Percentiles rank a stretch among this genome's conserved stretches.
phyloP scores from a whole-genome alignment of 2,329 filamentous ascomycete genomes.

The Waltergamsia citrina region DNA sequence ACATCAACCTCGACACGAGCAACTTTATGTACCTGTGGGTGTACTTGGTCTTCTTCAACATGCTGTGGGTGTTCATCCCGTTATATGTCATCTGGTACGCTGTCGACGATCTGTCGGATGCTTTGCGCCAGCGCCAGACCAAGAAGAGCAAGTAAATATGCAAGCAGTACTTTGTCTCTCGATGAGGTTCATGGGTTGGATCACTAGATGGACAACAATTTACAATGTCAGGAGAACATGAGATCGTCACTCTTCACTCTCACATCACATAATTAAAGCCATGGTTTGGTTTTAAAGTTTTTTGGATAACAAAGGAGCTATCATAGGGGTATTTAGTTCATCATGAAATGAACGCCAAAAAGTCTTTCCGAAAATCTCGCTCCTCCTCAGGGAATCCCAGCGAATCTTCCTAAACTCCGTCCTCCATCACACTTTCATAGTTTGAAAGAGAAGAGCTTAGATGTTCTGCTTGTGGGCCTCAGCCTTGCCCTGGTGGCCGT shows the following conservation, averaged over 20 bases:
- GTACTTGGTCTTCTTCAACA: slow-evolving; percentile 61
- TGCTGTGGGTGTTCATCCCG: slow-evolving; percentile 56
- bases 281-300: too few species aligned
- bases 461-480: slow-evolving; percentile 30
- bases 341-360: neutral
- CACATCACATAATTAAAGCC: too few species aligned
- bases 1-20: slow-evolving; percentile 51
- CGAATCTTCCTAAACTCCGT: neutral
- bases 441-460: slow-evolving; percentile 16
- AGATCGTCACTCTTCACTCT: neutral
- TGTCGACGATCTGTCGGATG: slow-evolving; percentile 42
- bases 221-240: neutral
- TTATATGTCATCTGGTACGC: slow-evolving; percentile 48
- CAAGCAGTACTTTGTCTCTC: neutral
- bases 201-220: neutral
- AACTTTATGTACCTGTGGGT: slow-evolving; percentile 63
- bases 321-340: slow-evolving; percentile 3
- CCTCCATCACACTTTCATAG: neutral
- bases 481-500: slow-evolving; percentile 26
- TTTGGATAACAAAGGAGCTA: slow-evolving; percentile 2
- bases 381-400: neutral
- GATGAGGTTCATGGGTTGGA: too few species aligned
- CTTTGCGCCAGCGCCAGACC: slow-evolving; percentile 26
- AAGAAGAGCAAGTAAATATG: slow-evolving; percentile 18
- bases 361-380: neutral